A percentile compares a stretch with the other conserved stretches of the same genome.
These are phyloP conservation scores for Naematelia aurantialba DNA, from an alignment of 768 basidiomycete genomes.

Conservation along the genomic window DNA sequence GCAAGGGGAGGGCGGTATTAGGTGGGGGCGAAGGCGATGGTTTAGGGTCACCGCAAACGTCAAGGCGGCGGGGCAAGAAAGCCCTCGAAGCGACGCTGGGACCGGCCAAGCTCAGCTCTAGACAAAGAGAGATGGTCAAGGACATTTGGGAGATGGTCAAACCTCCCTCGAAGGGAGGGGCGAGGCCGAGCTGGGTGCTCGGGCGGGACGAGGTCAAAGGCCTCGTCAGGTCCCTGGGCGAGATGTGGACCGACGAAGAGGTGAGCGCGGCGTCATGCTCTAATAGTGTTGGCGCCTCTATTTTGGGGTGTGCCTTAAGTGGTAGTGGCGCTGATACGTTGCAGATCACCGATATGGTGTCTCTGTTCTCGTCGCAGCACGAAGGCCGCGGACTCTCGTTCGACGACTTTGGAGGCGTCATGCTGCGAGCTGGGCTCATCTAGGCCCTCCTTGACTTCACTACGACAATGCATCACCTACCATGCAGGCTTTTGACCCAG, in stretches of 20 bases:
- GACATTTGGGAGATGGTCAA: conserved; percentile 47
- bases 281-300: too few species aligned
- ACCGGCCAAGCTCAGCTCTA: conserved; percentile 20
- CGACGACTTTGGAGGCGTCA: conserved; percentile 46
- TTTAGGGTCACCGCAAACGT: background rate
- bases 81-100: conserved; percentile 7
- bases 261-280: conserved; percentile 20
- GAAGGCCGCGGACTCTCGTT: conserved; percentile 42
- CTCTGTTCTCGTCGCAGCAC: conserved; percentile 47
- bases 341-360: conserved; percentile 48
- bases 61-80: conserved; percentile 9
- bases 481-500: too few species aligned
- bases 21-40: too few species aligned
- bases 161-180: conserved; percentile 2
- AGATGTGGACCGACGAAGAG: conserved; percentile 48
- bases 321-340: conserved; percentile 8
- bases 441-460: conserved; percentile 11
- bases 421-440: conserved; percentile 43
- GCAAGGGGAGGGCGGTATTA: conserved; percentile 7
- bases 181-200: conserved; percentile 12
- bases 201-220: conserved; percentile 45
- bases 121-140: conserved; percentile 40
- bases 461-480: too few species aligned
- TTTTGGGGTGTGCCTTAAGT: conserved; percentile 1
- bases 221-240: conserved; percentile 40